These are phyloP conservation scores for Cymbopogon flexuosus DNA, from an alignment of 202 grass and related monocot species.

Conservation along the genomic window DNA sequence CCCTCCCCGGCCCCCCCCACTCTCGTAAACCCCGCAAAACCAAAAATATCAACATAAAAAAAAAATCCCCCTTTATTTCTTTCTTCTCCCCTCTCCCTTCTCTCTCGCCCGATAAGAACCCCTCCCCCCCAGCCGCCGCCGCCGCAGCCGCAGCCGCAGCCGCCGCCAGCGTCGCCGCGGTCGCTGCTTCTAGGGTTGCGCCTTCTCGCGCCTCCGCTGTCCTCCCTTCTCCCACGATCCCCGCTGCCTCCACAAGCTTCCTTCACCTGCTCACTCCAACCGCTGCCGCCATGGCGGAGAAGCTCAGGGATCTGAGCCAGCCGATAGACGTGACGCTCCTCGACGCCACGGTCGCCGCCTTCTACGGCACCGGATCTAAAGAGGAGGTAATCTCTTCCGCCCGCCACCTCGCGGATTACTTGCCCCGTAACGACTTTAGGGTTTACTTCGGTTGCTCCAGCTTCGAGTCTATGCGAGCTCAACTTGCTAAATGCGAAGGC, in stretches of 20 bases:
- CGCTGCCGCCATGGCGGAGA: constrained; percentile 64
- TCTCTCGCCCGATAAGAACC: constrained; percentile 13
- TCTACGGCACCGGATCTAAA: constrained; percentile 99
- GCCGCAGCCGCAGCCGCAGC: constrained; percentile 5
- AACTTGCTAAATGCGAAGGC: neutral
- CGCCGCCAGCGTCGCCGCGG: neutral
- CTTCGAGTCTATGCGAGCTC: neutral
- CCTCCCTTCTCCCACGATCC: neutral
- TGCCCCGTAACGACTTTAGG: constrained; percentile 11
- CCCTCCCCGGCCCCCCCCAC: too few relatives aligned
- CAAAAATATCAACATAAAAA: constrained; percentile 21
- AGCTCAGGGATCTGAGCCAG: constrained; percentile 96
- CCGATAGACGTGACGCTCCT: constrained; percentile 85
- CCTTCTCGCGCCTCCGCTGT: neutral
- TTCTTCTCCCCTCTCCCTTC: neutral
- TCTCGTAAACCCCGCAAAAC: constrained; percentile 44
- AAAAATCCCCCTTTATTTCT: neutral
- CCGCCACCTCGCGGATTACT: neutral
- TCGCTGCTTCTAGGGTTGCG: constrained; percentile 12
- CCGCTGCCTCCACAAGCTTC: constrained; percentile 14
- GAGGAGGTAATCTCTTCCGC: constrained; percentile 61
- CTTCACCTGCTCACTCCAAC: constrained; percentile 2
- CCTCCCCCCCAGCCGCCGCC: neutral
- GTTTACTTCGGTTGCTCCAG: constrained; percentile 17
- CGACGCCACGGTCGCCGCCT: constrained; percentile 91